Conservation (phyloP, 352 stramenopile species). For the Phytophthora cactorum region DNA sequence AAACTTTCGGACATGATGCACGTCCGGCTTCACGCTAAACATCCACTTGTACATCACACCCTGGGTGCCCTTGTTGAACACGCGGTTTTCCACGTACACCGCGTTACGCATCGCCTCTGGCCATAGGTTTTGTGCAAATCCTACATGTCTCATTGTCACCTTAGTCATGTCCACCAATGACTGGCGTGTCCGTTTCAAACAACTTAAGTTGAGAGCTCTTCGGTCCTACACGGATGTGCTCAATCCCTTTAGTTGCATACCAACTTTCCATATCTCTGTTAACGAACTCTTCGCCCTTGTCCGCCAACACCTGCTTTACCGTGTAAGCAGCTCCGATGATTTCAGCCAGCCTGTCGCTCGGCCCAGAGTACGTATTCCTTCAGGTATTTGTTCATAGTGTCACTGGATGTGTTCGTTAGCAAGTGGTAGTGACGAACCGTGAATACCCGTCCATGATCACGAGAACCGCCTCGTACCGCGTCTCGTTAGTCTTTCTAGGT, state of each 20-base stretch:
- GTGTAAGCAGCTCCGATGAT: background rate
- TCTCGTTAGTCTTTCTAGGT: background rate
- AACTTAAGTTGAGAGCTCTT: background rate
- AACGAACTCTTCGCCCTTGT: background rate
- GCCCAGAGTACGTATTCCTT: background rate
- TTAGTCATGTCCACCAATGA: background rate
- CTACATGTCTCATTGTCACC: background rate
- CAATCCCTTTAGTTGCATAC: background rate
- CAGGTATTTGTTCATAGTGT: background rate
- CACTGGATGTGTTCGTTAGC: background rate
- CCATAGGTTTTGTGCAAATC: background rate
- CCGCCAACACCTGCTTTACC: background rate
- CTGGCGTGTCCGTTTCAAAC: background rate
- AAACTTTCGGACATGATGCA: constrained; percentile 1
- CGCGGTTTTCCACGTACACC: background rate
- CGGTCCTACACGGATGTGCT: background rate
- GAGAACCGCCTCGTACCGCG: background rate
- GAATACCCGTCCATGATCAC: background rate
- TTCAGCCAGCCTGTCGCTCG: background rate
- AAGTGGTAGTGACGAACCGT: background rate
- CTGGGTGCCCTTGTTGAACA: background rate
- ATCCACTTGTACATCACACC: background rate
- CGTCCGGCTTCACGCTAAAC: background rate
- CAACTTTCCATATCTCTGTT: background rate
- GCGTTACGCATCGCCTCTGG: background rate